These are phyloP conservation scores for Roridomyces roridus DNA, from an alignment of 768 basidiomycete species.

Conservation along the genomic window DNA sequence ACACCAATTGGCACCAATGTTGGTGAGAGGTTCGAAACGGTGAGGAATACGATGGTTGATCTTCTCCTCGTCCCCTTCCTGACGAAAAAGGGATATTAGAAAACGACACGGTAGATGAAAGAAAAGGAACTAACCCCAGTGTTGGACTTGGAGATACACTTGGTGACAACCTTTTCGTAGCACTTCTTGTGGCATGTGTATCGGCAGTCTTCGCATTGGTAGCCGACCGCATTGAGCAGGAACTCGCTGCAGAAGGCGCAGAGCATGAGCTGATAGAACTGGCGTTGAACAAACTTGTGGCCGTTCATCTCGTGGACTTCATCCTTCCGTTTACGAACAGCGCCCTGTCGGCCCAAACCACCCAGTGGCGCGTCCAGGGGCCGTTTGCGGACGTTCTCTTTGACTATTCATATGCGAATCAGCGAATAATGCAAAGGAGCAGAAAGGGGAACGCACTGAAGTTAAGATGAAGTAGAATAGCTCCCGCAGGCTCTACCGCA, in stretches of 20 bases:
- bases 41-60: constrained; percentile 99
- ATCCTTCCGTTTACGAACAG: constrained; percentile 95
- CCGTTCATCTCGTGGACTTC: constrained; percentile 99
- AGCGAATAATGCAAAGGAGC: constrained; percentile 4
- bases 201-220: constrained; percentile 98
- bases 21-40: constrained; percentile 95
- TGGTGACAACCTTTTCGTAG: constrained; percentile 98
- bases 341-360: constrained; percentile 96
- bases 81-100: constrained; percentile 12
- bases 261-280: constrained; percentile 98
- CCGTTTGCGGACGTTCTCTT: constrained; percentile 96
- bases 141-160: constrained; percentile 98
- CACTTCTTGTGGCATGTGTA: constrained; percentile 99
- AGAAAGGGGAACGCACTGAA: constrained; percentile 58
- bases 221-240: constrained; percentile 95
- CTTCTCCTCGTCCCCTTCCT: constrained; percentile 98
- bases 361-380: constrained; percentile 87
- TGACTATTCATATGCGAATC: constrained; percentile 62
- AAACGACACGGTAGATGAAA: neutral
- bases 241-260: constrained; percentile 99
- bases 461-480: constrained; percentile 84
- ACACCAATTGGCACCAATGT: constrained; percentile 98
- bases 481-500: constrained; percentile 96
- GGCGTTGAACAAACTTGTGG: constrained; percentile 95
- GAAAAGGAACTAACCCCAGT: constrained; percentile 70